phyloP scores from a whole-genome alignment of 208 protist genomes.

The Acanthamoeba lugdunensis region DNA sequence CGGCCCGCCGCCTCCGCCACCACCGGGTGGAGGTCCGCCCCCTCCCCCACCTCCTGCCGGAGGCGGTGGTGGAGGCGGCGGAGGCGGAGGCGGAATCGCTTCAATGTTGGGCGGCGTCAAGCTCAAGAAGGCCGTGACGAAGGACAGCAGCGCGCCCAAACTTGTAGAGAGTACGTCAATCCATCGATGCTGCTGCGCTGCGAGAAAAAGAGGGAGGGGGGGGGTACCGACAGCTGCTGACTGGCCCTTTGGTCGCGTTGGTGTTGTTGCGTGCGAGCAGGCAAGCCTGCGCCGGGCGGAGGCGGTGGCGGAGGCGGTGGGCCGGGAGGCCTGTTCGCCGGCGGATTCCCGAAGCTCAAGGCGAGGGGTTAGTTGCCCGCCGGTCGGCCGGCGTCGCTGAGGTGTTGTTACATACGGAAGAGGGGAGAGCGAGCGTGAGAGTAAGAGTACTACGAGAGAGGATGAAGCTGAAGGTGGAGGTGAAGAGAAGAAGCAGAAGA shows the following conservation, averaged over 20 bases:
- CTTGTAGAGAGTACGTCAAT: not conserved
- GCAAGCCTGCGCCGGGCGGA: not conserved
- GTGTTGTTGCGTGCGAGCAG: not conserved
- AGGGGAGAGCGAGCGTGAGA: not conserved
- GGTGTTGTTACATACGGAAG: no score
- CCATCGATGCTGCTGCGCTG: no score
- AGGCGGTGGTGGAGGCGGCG: not conserved
- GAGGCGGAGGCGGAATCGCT: not conserved
- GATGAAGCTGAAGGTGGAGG: no score
- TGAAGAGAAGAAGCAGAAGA: not conserved
- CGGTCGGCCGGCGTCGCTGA: no score
- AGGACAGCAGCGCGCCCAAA: conserved; percentile 31
- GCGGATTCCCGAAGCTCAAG: conserved; percentile 16
- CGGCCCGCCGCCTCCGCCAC: not conserved
- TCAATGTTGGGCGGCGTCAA: not conserved
- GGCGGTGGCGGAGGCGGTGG: not conserved
- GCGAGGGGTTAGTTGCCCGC: not conserved
- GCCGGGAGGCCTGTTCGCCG: not conserved
- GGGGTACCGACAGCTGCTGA: no score
- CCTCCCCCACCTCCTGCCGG: not conserved
- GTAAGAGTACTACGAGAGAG: not conserved
- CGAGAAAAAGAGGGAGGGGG: no score
- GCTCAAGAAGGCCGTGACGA: conserved; percentile 35
- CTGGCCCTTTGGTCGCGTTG: no score
- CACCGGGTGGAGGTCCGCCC: not conserved